A percentile compares a stretch with the other conserved stretches of the same genome.
phyloP scores from a whole-genome alignment of 2,329 filamentous ascomycete species.

The Mycosphaerella arachidis region DNA sequence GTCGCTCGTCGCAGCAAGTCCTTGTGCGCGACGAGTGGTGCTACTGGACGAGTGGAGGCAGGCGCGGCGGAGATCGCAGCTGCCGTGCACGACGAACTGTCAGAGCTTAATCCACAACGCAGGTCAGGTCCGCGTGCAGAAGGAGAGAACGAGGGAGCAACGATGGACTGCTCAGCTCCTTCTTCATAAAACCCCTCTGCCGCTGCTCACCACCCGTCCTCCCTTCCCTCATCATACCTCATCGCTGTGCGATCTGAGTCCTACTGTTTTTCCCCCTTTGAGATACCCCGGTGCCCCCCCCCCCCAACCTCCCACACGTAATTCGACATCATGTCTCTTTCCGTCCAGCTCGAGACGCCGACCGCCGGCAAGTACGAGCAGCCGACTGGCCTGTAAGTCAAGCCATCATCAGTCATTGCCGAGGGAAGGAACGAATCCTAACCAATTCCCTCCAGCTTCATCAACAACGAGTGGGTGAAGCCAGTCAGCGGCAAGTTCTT shows the following conservation, averaged over 20 bases:
- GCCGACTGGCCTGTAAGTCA: constrained; percentile 51
- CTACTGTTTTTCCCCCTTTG: constrained; percentile 12
- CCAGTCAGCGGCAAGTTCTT: constrained; percentile 83
- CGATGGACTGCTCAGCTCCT: neutral
- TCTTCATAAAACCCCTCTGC: neutral
- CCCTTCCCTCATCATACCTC: constrained; percentile 8
- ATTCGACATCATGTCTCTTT: constrained; percentile 38
- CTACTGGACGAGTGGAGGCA: constrained; percentile 23
- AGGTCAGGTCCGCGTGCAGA: neutral
- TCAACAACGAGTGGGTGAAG: constrained; percentile 88
- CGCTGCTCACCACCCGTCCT: constrained; percentile 4
- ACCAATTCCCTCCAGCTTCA: constrained; percentile 56
- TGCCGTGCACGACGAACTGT: constrained; percentile 11
- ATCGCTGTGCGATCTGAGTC: constrained; percentile 22
- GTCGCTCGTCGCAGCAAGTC: constrained; percentile 10
- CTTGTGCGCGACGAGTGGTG: constrained; percentile 15
- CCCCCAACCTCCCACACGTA: too few species aligned
- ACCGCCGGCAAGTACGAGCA: constrained; percentile 55
- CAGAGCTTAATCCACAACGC: constrained; percentile 11
- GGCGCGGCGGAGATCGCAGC: constrained; percentile 14
- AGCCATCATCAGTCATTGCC: neutral
- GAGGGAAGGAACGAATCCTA: neutral
- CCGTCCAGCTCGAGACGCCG: constrained; percentile 64
- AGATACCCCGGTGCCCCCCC: constrained; percentile 23
- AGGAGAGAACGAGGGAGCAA: constrained; percentile 2